Conservation (phyloP, 2,329 filamentous ascomycete genomes). For the Alternaria solani region DNA sequence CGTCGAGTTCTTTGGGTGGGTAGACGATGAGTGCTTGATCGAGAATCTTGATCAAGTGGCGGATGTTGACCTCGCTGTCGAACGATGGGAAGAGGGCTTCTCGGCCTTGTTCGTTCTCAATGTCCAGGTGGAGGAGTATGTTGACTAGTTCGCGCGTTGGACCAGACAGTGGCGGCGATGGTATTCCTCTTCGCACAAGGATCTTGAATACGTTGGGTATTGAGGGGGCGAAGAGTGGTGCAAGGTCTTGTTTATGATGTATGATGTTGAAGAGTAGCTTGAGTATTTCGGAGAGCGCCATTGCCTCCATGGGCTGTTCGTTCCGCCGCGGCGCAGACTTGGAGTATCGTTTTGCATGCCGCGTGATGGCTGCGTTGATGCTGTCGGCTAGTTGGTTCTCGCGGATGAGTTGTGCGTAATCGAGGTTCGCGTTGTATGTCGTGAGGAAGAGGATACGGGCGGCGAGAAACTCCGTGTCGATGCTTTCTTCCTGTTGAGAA, state of each 20-base stretch:
- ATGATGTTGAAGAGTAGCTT: constrained; percentile 92
- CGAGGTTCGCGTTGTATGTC: constrained; percentile 77
- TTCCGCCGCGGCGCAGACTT: constrained; percentile 35
- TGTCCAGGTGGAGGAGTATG: constrained; percentile 78
- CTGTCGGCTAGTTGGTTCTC: constrained; percentile 72
- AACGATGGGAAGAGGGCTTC: constrained; percentile 72
- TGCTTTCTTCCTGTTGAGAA: constrained; percentile 64
- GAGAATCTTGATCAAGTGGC: constrained; percentile 74
- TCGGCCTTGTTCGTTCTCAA: constrained; percentile 59
- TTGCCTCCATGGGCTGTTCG: constrained; percentile 70
- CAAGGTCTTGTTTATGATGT: constrained; percentile 72
- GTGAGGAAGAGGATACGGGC: constrained; percentile 82
- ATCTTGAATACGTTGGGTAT: constrained; percentile 76
- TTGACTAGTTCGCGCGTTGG: constrained; percentile 79
- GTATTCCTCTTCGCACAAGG: constrained; percentile 67
- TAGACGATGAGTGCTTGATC: constrained; percentile 71
- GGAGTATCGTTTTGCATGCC: constrained; percentile 65
- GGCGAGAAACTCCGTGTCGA: constrained; percentile 85
- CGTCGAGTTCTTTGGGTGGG: constrained; percentile 74
- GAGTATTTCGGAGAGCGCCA: constrained; percentile 83
- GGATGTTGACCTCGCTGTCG: constrained; percentile 66
- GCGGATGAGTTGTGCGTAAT: constrained; percentile 71
- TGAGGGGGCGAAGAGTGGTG: constrained; percentile 69
- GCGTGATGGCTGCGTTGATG: constrained; percentile 73
- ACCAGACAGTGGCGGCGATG: constrained; percentile 73